A percentile compares a stretch with the other conserved stretches of the same genome.
These are phyloP conservation scores for Trichosporon ovoides DNA, from an alignment of 1,284 basidiomycete genomes.

Conservation along the genomic window DNA sequence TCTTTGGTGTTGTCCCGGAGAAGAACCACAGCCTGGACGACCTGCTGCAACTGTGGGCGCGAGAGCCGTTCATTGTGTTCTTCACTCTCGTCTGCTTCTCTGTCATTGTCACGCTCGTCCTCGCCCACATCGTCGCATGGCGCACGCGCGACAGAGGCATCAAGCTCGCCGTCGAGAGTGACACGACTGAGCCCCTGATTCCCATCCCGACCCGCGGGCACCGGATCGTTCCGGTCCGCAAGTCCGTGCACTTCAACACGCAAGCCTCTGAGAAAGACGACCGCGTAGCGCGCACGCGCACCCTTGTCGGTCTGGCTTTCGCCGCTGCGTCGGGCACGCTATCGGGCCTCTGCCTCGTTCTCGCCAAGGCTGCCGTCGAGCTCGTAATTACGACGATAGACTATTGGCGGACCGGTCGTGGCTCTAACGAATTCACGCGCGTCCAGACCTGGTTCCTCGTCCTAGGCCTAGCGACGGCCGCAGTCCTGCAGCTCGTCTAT, in stretches of 20 bases:
- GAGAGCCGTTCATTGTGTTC: slow-evolving; percentile 75
- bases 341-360: slow-evolving; percentile 85
- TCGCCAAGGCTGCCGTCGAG: slow-evolving; percentile 92
- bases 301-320: slow-evolving; percentile 77
- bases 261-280: slow-evolving; percentile 10
- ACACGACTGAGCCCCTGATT: neutral
- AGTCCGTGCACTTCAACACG: slow-evolving; percentile 8
- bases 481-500: slow-evolving; percentile 66
- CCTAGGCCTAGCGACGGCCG: slow-evolving; percentile 36
- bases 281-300: slow-evolving; percentile 53
- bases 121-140: slow-evolving; percentile 7
- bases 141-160: neutral
- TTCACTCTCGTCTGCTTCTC: slow-evolving; percentile 66
- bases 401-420: slow-evolving; percentile 48
- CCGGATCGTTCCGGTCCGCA: neutral
- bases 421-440: slow-evolving; percentile 75
- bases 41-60: slow-evolving; percentile 69
- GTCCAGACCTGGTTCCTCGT: slow-evolving; percentile 43
- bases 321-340: slow-evolving; percentile 86
- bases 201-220: neutral
- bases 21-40: slow-evolving; percentile 83
- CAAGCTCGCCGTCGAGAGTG: neutral
- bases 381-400: slow-evolving; percentile 73
- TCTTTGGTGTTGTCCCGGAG: slow-evolving; percentile 88
- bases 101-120: slow-evolving; percentile 59